A percentile compares a stretch with the other conserved stretches of the same genome.
Conservation (phyloP, 78 protist species). For the Tieghemostelium lacteum region DNA sequence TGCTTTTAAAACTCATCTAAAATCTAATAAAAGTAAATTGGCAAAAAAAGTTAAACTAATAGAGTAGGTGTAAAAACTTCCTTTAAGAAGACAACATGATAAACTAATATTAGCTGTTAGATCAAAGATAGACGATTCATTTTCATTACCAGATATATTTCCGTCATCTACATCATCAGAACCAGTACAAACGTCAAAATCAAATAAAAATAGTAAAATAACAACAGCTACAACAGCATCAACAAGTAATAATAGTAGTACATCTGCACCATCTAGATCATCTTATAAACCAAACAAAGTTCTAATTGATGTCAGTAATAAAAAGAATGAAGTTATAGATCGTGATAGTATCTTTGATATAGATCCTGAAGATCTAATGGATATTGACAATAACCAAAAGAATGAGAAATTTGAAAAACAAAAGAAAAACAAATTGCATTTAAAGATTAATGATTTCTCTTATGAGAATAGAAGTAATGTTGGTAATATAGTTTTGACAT, state of each 20-base stretch:
- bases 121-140: neutral
- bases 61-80: neutral
- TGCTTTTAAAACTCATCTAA: constrained; percentile 3
- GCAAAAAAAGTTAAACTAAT: neutral
- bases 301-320: too few species aligned
- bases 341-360: neutral
- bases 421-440: neutral
- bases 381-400: neutral
- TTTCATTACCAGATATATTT: neutral
- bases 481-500: neutral
- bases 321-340: neutral
- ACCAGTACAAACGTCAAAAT: neutral
- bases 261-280: neutral
- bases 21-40: neutral
- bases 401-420: too few species aligned
- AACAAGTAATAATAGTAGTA: neutral
- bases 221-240: neutral
- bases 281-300: constrained; percentile 1
- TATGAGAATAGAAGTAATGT: neutral
- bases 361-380: neutral
- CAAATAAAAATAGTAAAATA: neutral
- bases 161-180: neutral
- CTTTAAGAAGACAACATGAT: neutral
- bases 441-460: neutral
- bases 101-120: neutral